A percentile compares a stretch with the other conserved stretches of the same genome.
Conservation (phyloP, 1,284 basidiomycete genomes). For the Fomes fomentarius region DNA sequence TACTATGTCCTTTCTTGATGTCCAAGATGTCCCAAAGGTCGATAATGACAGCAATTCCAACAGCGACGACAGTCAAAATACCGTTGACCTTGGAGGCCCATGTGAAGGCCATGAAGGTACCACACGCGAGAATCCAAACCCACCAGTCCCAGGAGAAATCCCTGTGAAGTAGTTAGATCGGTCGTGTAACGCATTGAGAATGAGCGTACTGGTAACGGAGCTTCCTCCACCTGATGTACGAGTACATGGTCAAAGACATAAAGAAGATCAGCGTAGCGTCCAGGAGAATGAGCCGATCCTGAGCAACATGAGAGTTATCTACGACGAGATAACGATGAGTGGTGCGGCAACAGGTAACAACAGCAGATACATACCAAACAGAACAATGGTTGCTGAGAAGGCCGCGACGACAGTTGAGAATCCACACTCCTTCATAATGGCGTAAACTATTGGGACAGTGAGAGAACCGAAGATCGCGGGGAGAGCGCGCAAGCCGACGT, state of each 20-base stretch:
- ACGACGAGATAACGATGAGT: neutral
- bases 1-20: constrained; percentile 78
- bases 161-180: constrained; percentile 42
- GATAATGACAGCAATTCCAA: constrained; percentile 90
- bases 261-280: constrained; percentile 97
- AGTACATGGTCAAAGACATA: constrained; percentile 91
- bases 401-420: constrained; percentile 89
- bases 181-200: neutral
- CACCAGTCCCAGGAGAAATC: constrained; percentile 93
- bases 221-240: constrained; percentile 96
- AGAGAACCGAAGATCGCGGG: constrained; percentile 91
- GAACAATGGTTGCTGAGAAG: constrained; percentile 84
- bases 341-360: constrained; percentile 8
- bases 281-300: constrained; percentile 94
- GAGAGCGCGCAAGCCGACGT: constrained; percentile 90
- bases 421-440: constrained; percentile 97
- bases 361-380: constrained; percentile 67
- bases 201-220: constrained; percentile 82
- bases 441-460: constrained; percentile 91
- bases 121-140: constrained; percentile 92
- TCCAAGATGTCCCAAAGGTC: constrained; percentile 97
- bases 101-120: constrained; percentile 92
- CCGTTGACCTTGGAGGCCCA: constrained; percentile 99
- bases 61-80: constrained; percentile 86
- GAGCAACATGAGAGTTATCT: constrained; percentile 97